Conservation (phyloP, 768 basidiomycete genomes). For the Heimioporus sp. region DNA sequence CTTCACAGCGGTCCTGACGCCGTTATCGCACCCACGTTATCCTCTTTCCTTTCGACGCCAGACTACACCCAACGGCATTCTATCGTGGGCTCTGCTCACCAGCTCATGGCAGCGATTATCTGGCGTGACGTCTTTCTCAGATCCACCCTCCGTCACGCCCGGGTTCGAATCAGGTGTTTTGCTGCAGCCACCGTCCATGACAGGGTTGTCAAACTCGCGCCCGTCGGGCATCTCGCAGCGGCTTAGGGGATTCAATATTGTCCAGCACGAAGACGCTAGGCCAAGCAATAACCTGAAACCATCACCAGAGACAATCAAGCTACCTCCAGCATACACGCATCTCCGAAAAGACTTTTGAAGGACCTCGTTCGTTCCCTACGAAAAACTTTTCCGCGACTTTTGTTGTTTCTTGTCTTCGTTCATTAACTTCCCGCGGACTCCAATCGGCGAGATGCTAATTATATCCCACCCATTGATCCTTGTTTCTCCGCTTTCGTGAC, state of each 20-base stretch:
- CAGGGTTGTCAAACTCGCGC: slow-evolving; percentile 26
- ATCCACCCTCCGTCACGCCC: slow-evolving; percentile 46
- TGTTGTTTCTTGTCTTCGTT: neutral
- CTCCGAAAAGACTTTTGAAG: slow-evolving; percentile 30
- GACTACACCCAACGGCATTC: slow-evolving; percentile 22
- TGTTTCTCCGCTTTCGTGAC: neutral
- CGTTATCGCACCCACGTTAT: slow-evolving; percentile 57
- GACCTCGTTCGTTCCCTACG: neutral
- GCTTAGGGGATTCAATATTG: slow-evolving; percentile 72
- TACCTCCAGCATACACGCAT: slow-evolving; percentile 81
- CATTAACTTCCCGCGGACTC: no score
- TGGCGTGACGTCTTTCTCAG: slow-evolving; percentile 27
- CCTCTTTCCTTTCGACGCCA: slow-evolving; percentile 34
- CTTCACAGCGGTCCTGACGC: slow-evolving; percentile 57
- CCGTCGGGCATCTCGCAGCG: slow-evolving; percentile 43
- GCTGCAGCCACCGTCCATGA: slow-evolving; percentile 16
- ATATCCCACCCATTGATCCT: slow-evolving; percentile 1
- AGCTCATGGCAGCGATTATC: slow-evolving; percentile 30
- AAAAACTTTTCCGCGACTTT: neutral
- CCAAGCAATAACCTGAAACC: slow-evolving; percentile 28
- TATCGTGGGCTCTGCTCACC: slow-evolving; percentile 19
- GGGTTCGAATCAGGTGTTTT: slow-evolving; percentile 30
- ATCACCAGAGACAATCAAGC: slow-evolving; percentile 72
- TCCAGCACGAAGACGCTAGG: slow-evolving; percentile 86
- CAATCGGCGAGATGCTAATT: neutral